These are phyloP conservation scores for Mortierella claussenii DNA, from an alignment of 192 early-diverging fungal genomes.

Conservation along the genomic window DNA sequence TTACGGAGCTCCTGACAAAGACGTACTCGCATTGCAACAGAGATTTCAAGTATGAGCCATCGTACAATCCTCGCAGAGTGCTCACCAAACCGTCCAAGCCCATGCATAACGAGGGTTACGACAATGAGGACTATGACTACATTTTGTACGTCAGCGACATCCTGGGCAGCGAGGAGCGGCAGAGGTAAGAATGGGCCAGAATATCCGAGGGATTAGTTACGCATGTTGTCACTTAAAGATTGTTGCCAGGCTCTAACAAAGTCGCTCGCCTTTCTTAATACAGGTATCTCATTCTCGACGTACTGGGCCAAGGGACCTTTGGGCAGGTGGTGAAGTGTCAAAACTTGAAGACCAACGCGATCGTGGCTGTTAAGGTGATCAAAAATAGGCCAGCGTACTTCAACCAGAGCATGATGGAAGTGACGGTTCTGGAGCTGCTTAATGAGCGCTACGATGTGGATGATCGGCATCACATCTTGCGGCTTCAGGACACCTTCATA, in stretches of 20 bases:
- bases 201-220: background rate
- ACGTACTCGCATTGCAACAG: constrained; percentile 84
- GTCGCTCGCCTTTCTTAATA: background rate
- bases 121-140: constrained; percentile 97
- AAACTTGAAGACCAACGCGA: constrained; percentile 91
- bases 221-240: too few species aligned
- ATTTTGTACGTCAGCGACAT: constrained; percentile 97
- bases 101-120: constrained; percentile 88
- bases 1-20: constrained; percentile 71
- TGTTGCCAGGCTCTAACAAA: too few species aligned
- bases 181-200: constrained; percentile 66
- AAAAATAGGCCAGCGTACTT: constrained; percentile 99
- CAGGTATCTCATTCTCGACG: constrained; percentile 92
- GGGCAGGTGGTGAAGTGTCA: constrained; percentile 98
- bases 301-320: constrained; percentile 97
- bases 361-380: constrained; percentile 96
- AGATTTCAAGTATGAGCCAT: constrained; percentile 82
- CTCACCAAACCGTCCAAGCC: constrained; percentile 95
- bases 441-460: constrained; percentile 89
- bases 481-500: constrained; percentile 93
- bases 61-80: constrained; percentile 87
- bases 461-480: constrained; percentile 90
- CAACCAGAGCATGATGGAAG: constrained; percentile 98
- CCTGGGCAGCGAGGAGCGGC: constrained; percentile 89
- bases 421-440: constrained; percentile 90